These are phyloP conservation scores for Mortierella sp. DNA, from an alignment of 371 early-diverging fungal genomes.

Conservation along the genomic window DNA sequence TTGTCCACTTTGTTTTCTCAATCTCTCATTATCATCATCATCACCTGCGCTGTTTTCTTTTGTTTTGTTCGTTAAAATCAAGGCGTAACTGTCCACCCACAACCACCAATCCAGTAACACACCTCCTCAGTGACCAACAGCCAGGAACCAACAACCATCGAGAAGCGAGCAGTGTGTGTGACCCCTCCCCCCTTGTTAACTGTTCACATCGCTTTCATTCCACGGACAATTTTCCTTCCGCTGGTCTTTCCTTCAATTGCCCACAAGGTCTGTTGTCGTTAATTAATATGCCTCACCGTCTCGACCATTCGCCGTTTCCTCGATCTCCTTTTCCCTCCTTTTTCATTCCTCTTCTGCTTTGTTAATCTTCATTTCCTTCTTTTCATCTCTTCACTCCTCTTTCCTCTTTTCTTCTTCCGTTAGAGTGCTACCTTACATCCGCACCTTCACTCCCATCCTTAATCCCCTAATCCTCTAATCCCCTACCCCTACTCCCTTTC, in stretches of 20 bases:
- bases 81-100: background rate
- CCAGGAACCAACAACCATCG: background rate
- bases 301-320: background rate
- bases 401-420: background rate
- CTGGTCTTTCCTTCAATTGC: background rate
- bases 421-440: background rate
- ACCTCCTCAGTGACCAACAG: background rate
- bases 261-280: background rate
- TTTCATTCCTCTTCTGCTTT: background rate
- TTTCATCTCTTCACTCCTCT: background rate
- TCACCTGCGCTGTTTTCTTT: too few species aligned
- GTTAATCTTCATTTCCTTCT: background rate
- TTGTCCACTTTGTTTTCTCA: background rate
- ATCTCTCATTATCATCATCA: background rate
- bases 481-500: background rate
- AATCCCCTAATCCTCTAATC: background rate
- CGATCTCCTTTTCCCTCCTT: background rate
- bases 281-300: background rate
- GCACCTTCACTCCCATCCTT: background rate
- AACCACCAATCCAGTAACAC: background rate
- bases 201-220: background rate
- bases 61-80: background rate
- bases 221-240: background rate
- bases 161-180: background rate
- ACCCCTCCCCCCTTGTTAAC: background rate